A percentile compares a stretch with the other conserved stretches of the same genome.
Conservation (phyloP, 2,329 filamentous ascomycete genomes). For the Aurifilum marmelostoma region DNA sequence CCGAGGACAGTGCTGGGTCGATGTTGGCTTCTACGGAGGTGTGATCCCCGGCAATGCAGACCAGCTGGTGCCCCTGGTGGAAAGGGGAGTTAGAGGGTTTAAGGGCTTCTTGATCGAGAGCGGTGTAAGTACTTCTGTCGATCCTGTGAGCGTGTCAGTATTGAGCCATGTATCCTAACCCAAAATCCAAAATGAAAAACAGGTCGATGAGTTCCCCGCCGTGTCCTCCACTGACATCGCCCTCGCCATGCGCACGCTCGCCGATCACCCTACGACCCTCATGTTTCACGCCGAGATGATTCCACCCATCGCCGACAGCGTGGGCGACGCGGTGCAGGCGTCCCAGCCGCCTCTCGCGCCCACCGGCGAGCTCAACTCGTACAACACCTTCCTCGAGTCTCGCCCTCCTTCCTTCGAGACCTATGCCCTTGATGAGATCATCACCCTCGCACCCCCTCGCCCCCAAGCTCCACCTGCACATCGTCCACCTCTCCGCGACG, state of each 20-base stretch:
- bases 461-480: slow-evolving; percentile 83
- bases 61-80: slow-evolving; percentile 78
- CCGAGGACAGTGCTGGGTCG: slow-evolving; percentile 90
- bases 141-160: neutral
- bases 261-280: slow-evolving; percentile 81
- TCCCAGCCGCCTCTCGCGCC: slow-evolving; percentile 72
- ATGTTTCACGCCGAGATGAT: slow-evolving; percentile 99
- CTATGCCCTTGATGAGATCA: slow-evolving; percentile 84
- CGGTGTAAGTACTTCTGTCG: slow-evolving; percentile 66
- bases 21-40: slow-evolving; percentile 97
- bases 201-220: slow-evolving; percentile 95
- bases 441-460: slow-evolving; percentile 80
- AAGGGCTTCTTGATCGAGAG: slow-evolving; percentile 98
- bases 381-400: slow-evolving; percentile 89
- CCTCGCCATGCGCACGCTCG: slow-evolving; percentile 78
- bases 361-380: slow-evolving; percentile 72
- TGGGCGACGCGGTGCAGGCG: slow-evolving; percentile 74
- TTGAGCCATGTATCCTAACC: neutral
- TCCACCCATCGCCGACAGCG: slow-evolving; percentile 79
- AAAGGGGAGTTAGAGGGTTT: slow-evolving; percentile 89
- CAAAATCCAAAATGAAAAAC: neutral
- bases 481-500: slow-evolving; percentile 89
- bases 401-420: slow-evolving; percentile 90
- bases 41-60: slow-evolving; percentile 86
- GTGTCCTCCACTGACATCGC: slow-evolving; percentile 80